Evolutionary conservation across 495 filamentous ascomycete species (phyloP), one percentile per base, ranked within the genome.

Genomic region (Penicillium cataractarum): DNA sequence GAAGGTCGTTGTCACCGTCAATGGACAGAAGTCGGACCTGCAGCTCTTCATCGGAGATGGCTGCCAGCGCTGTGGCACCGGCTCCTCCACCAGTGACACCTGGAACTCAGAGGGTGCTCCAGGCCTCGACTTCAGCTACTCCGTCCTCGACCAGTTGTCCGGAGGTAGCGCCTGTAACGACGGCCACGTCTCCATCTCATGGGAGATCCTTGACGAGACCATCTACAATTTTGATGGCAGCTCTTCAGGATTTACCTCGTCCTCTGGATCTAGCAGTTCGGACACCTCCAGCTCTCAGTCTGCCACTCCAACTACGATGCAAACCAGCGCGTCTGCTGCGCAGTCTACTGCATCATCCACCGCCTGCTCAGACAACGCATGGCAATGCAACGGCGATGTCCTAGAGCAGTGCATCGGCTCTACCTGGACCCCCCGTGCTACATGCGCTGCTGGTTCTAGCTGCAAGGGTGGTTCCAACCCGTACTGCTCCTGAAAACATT

Each of bases 1-100:
- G 60, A 48, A 51, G 52, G 64, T 66, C 7, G 60, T 66, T 32
- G 54, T 66, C 26, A 35, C 64, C 9, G 55, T 66, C 35, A 66
- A 66, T 21, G 64, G 64, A 8, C 53, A 66, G 50, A 6, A 39
- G 26, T 66, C 64, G 24, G 55, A 62, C 22, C 29, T 58, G 21
- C 46, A 32, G 9, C 64, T 66, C 55, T 66, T 66, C 31, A 63
- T 66, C 21, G 60, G 59, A 21, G 64, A 66, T 31, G 64, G 64
- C 29, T 66, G 64, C 24, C 13, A 58, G 56, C 59, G 64, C 33
- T 66, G 64, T 52, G 60, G 17, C 49, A 42, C 17, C 26, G 60
- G 64, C 17, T 32, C 55, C n/a, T 33, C 55, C 17, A 21, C 53
- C 54, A 51, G 51, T 39, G 32, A 21, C 44, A 49, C 35, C 55